Base-by-base conservation (phyloP, 495 filamentous ascomycete species). In the Neurospora sp. region DNA sequence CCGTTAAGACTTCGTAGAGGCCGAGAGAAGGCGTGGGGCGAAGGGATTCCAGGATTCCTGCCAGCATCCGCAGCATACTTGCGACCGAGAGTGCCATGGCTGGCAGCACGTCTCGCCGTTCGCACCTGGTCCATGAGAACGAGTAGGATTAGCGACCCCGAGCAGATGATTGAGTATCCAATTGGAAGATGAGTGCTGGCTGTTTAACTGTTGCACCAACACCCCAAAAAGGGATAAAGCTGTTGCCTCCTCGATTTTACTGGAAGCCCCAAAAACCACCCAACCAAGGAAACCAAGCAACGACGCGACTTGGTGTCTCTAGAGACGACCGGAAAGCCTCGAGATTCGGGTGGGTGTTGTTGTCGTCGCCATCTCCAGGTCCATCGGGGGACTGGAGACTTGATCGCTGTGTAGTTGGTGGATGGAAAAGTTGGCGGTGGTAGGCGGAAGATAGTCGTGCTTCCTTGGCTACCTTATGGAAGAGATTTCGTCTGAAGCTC, bases 31-130 rank as follows among this genome's bases (percentile, higher is more conserved):
- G 27, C 78, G 70, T 71, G 75, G 71, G 69, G 70, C 66, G 27
- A 72, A 72, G 40, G 71, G 38, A 71, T 46, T 10, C 46, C 76
- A 59, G 46, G 41, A 62, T 31, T 20, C 27, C 40, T 41, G 59
- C 38, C 74, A 42, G 75, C 76, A 18, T 82, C 77, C 41, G 77
- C 76, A 11, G 75, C 76, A 75, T 80, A 83, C 69, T 77, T 81
- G 44, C 78, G 79, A 77, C 69, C 74, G 70, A 84, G 80, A 12
- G 81, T 78, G 41, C 83, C 83, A 80, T 85, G 82, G 69, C 84
- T 85, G 41, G 77, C 79, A 42, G 82, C 82, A n/a, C 83, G 82
- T 38, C 80, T 75, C 31, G 82, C 75, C 41, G 74, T 76, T 12
- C 74, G 82, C 73, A 75, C 70, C 37, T 79, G 79, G 40, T 84